These are phyloP conservation scores for Reticulascus tulasneorum DNA, from an alignment of 2,329 filamentous ascomycete genomes.

Conservation along the genomic window DNA sequence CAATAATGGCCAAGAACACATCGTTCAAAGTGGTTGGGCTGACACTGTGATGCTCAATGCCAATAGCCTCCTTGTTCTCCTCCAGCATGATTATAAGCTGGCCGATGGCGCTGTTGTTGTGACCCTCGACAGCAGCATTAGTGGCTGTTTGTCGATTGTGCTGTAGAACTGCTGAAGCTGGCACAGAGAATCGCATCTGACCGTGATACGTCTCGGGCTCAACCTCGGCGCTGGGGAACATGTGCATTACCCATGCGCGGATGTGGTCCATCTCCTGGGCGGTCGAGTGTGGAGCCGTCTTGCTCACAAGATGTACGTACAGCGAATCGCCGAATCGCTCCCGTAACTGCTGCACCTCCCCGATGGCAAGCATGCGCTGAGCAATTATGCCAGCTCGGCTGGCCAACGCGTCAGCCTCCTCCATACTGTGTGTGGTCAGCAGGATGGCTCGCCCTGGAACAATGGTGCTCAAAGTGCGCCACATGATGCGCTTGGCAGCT, in stretches of 20 bases:
- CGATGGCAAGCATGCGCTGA: constrained; percentile 78
- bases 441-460: constrained; percentile 76
- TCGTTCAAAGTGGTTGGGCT: constrained; percentile 87
- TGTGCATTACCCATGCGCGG: constrained; percentile 58
- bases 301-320: constrained; percentile 76
- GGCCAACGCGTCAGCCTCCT: constrained; percentile 87
- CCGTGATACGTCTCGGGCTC: constrained; percentile 50
- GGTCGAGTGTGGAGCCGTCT: constrained; percentile 67
- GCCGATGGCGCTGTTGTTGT: constrained; percentile 51
- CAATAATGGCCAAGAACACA: constrained; percentile 83
- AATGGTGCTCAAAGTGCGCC: constrained; percentile 73
- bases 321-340: constrained; percentile 72
- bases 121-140: not conserved
- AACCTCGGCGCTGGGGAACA: constrained; percentile 61
- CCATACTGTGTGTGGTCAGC: constrained; percentile 91
- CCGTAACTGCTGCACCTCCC: constrained; percentile 68
- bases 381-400: constrained; percentile 82
- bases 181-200: constrained; percentile 22
- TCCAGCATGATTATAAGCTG: constrained; percentile 70
- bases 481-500: constrained; percentile 88
- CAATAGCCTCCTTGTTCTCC: constrained; percentile 61
- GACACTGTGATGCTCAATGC: constrained; percentile 82
- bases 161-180: constrained; percentile 11
- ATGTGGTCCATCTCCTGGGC: constrained; percentile 65
- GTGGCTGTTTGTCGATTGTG: not conserved